Evolutionary conservation across 2,329 filamentous ascomycete species (phyloP).

Genomic region (Penicillium polonicum): DNA sequence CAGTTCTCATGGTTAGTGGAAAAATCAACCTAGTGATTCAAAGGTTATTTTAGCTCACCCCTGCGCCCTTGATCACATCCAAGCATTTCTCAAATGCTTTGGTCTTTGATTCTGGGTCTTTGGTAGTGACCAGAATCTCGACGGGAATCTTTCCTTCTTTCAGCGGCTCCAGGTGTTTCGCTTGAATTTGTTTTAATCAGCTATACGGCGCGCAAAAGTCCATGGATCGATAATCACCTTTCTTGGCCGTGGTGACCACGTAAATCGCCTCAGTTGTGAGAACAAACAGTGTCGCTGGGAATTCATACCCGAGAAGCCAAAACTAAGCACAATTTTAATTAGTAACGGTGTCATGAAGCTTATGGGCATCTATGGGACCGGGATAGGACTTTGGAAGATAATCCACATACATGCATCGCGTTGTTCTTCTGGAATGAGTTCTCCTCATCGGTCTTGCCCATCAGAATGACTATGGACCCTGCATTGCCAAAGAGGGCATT

Average conservation of each 20-base stretch:
- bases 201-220: background rate
- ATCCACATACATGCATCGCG: slow-evolving; percentile 77
- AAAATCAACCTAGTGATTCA: background rate
- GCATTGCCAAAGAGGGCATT: slow-evolving; percentile 83
- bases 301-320: slow-evolving; percentile 98
- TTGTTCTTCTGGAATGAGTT: slow-evolving; percentile 93
- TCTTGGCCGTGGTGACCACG: slow-evolving; percentile 94
- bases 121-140: slow-evolving; percentile 87
- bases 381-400: slow-evolving; percentile 2
- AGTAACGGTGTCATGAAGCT: slow-evolving; percentile 2
- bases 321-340: slow-evolving; percentile 61
- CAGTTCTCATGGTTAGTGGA: slow-evolving; percentile 1
- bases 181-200: slow-evolving; percentile 48
- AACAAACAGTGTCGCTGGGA: slow-evolving; percentile 91
- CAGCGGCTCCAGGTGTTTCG: slow-evolving; percentile 87
- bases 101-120: slow-evolving; percentile 86
- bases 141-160: slow-evolving; percentile 90
- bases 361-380: background rate
- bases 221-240: slow-evolving; percentile 61
- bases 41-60: slow-evolving; percentile 58
- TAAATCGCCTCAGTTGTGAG: slow-evolving; percentile 86
- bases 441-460: slow-evolving; percentile 91
- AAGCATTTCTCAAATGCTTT: slow-evolving; percentile 83
- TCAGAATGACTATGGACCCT: slow-evolving; percentile 81
- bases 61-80: slow-evolving; percentile 81